Evolutionary conservation across 192 early-diverging fungal species (phyloP), one percentile per base, ranked within the genome.

Genomic region (Podila epigama): DNA sequence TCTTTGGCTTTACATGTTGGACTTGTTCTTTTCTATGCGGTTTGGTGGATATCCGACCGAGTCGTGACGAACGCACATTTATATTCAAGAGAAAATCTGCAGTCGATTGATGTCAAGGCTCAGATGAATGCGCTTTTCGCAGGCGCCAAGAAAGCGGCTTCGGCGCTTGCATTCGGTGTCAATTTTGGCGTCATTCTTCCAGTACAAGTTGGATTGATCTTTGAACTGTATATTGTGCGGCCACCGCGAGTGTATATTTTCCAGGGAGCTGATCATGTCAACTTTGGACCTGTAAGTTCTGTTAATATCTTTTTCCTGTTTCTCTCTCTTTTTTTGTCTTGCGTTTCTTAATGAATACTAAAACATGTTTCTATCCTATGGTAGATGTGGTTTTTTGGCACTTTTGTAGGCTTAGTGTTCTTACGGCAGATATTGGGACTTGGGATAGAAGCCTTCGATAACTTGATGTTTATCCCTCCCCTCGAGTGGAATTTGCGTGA

Each of bases 211-310:
- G 93, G 93, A 12, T 54, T 93, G 13, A 66, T 93, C 11, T 83
- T 93, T 37, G 91, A 95, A 50, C 58, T 95, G 12, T 94, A 92
- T 81, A 58, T 95, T 8, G 81, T 94, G 42, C 52, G 85, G 25
- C 90, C 92, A 3, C 68, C 91, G 31, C n/a, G n/a, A n/a, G n/a
- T n/a, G n/a, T n/a, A n/a, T n/a, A n/a, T n/a, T n/a, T n/a, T n/a
- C n/a, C n/a, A n/a, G n/a, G n/a, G n/a, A n/a, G 40, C 62, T 2
- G 34, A 39, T 2, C 53, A 59, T 7, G 63, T 70, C 22, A 77
- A 70, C 34, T 63, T 86, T 37, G 63, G 83, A 25, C 71, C 85
- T 68, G 86, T 84, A 71, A 68, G 58, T 12, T 51, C 51, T n/a
- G n/a, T 22, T 54, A 3, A 11, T 1, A 7, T 32, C 0, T 42